Evolutionary conservation across 179 eudicot genomes (phyloP).

Genomic region (Camellia oleifera): DNA sequence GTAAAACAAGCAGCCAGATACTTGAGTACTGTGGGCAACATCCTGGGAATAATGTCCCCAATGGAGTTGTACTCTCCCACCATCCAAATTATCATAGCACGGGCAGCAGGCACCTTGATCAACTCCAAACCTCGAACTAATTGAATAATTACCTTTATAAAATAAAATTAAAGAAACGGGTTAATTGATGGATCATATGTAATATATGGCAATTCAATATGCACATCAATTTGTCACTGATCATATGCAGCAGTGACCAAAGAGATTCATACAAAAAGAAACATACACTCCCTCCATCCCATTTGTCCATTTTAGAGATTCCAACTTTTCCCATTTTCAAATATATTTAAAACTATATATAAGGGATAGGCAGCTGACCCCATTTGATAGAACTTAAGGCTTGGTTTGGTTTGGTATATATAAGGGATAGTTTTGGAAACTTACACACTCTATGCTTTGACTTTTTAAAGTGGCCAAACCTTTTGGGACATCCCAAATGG

Average conservation of each 20-base stretch:
- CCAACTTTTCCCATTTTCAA: too few species aligned
- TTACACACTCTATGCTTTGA: too few species aligned
- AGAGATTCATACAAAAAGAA: too few species aligned
- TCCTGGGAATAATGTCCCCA: constrained; percentile 64
- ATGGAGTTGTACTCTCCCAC: constrained; percentile 78
- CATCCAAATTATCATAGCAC: constrained; percentile 82
- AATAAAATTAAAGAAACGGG: constrained; percentile 11
- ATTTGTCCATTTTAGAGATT: too few species aligned
- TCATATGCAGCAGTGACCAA: constrained; percentile 6
- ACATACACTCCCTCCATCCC: too few species aligned
- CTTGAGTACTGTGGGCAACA: constrained; percentile 59
- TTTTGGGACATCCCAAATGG: too few species aligned
- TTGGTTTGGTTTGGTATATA: too few species aligned
- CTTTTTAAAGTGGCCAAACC: too few species aligned
- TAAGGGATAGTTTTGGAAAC: too few species aligned
- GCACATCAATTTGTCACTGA: not conserved
- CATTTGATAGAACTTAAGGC: too few species aligned
- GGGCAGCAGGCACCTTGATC: constrained; percentile 80
- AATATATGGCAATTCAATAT: not conserved
- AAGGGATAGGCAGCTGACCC: too few species aligned
- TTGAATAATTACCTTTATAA: constrained; percentile 68
- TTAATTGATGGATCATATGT: not conserved
- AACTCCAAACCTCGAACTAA: constrained; percentile 75
- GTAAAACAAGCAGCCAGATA: constrained; percentile 75
- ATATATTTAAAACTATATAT: too few species aligned